These are phyloP conservation scores for Elymus sibiricus DNA, from an alignment of 176 grass and related monocot species.

Conservation along the genomic window DNA sequence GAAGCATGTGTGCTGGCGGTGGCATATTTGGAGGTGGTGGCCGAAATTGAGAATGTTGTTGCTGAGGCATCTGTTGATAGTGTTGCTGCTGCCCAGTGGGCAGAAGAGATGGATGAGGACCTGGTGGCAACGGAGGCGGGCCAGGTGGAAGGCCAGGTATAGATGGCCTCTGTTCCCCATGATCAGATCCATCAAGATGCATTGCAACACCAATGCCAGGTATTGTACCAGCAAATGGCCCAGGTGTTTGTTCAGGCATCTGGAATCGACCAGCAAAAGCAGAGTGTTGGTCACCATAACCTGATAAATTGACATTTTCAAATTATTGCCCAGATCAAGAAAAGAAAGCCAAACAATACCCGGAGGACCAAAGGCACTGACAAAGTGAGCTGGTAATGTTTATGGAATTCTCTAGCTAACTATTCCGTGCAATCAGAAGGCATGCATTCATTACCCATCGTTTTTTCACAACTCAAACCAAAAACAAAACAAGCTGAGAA, in stretches of 20 bases:
- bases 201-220: constrained; percentile 85
- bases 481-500: constrained; percentile 22
- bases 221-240: constrained; percentile 73
- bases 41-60: constrained; percentile 73
- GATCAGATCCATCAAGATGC: constrained; percentile 78
- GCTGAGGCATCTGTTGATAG: constrained; percentile 69
- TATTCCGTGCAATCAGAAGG: background rate
- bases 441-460: background rate
- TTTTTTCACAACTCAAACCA: background rate
- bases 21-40: constrained; percentile 67
- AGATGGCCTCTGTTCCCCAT: constrained; percentile 54
- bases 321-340: background rate
- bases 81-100: constrained; percentile 75
- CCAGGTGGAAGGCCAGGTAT: constrained; percentile 73
- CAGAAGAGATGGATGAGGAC: constrained; percentile 95
- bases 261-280: constrained; percentile 59
- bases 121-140: constrained; percentile 85
- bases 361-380: background rate
- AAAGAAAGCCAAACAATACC: constrained; percentile 9
- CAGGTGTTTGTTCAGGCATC: constrained; percentile 64
- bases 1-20: constrained; percentile 70
- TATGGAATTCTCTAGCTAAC: background rate
- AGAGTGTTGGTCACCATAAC: constrained; percentile 85
- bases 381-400: background rate
- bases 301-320: constrained; percentile 37